These are phyloP conservation scores for Bipolaris oryzae DNA, from an alignment of 2,329 filamentous ascomycete genomes.

Conservation along the genomic window DNA sequence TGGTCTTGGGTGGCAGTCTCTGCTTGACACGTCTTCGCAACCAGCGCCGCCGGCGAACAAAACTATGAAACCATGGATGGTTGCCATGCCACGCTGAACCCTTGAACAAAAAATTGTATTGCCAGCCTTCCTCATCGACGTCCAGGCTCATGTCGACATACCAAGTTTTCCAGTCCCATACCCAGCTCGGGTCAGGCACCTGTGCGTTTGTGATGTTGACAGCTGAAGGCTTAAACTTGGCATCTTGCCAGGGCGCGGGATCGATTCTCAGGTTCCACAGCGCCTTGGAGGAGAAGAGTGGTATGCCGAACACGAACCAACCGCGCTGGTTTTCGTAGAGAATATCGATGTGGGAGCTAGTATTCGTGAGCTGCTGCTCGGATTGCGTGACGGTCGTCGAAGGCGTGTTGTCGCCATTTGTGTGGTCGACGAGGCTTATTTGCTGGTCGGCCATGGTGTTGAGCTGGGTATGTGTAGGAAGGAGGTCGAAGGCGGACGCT, in stretches of 20 bases:
- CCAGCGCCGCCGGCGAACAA: conserved; percentile 90
- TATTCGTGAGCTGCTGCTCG: conserved; percentile 24
- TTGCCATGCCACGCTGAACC: conserved; percentile 77
- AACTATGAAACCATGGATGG: conserved; percentile 90
- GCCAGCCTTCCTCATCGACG: conserved; percentile 91
- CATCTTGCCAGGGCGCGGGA: conserved; percentile 83
- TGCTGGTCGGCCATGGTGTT: conserved; percentile 60
- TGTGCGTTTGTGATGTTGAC: conserved; percentile 84
- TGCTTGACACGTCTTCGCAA: conserved; percentile 77
- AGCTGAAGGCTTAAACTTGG: conserved; percentile 59
- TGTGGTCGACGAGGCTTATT: conserved; percentile 69
- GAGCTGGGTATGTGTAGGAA: conserved; percentile 1
- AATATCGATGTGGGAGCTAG: conserved; percentile 67
- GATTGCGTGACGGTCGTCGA: conserved; percentile 20
- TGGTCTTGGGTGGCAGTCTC: conserved; percentile 46
- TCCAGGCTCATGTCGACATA: conserved; percentile 80
- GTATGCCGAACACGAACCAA: conserved; percentile 83
- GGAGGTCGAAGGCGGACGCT: conserved; percentile 26
- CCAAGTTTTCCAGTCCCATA: conserved; percentile 79
- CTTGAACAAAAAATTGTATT: conserved; percentile 88
- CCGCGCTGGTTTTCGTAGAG: conserved; percentile 96
- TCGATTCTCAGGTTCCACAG: conserved; percentile 77
- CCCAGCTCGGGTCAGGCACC: conserved; percentile 92
- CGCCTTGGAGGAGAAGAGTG: conserved; percentile 86
- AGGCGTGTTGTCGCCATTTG: conserved; percentile 42